These are phyloP conservation scores for Psilocybe cubensis DNA, from an alignment of 768 basidiomycete species.

Conservation along the genomic window DNA sequence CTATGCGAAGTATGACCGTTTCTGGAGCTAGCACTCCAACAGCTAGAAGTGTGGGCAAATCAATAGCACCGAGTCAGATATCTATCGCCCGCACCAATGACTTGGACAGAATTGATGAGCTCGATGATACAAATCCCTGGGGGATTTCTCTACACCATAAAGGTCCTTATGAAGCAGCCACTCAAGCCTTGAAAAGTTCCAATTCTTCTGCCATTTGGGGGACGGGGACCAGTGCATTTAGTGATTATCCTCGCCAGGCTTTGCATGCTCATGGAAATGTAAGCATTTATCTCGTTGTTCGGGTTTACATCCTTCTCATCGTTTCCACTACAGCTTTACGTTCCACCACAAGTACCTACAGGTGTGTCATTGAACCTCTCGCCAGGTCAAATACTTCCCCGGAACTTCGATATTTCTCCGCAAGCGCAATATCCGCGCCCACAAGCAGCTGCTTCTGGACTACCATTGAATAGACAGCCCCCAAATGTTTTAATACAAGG, in stretches of 20 bases:
- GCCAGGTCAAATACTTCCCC: slow-evolving; percentile 62
- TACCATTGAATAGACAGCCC: background rate
- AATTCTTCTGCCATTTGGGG: slow-evolving; percentile 26
- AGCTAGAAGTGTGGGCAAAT: slow-evolving; percentile 3
- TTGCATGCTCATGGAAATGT: slow-evolving; percentile 28
- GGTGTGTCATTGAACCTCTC: slow-evolving; percentile 53
- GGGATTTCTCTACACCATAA: slow-evolving; percentile 67
- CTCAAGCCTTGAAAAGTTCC: slow-evolving; percentile 24
- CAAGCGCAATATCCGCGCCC: slow-evolving; percentile 4
- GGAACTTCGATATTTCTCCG: slow-evolving; percentile 24
- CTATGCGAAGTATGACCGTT: slow-evolving; percentile 24
- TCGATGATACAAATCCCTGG: slow-evolving; percentile 76
- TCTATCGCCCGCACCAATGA: slow-evolving; percentile 25
- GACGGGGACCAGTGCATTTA: slow-evolving; percentile 9
- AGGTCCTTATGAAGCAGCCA: slow-evolving; percentile 73
- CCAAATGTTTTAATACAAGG: slow-evolving; percentile 1
- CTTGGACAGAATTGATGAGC: slow-evolving; percentile 76
- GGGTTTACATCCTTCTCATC: slow-evolving; percentile 2
- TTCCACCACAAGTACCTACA: slow-evolving; percentile 34
- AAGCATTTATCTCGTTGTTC: background rate
- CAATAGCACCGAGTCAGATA: slow-evolving; percentile 7
- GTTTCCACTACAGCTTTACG: slow-evolving; percentile 26
- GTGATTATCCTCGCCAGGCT: slow-evolving; percentile 23
- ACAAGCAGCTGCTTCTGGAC: background rate
- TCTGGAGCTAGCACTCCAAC: slow-evolving; percentile 23